Percentiles rank a stretch among this genome's conserved stretches.
Evolutionary conservation across 2,329 filamentous ascomycete species (phyloP).

Genomic region (Aspergillus sp.): DNA sequence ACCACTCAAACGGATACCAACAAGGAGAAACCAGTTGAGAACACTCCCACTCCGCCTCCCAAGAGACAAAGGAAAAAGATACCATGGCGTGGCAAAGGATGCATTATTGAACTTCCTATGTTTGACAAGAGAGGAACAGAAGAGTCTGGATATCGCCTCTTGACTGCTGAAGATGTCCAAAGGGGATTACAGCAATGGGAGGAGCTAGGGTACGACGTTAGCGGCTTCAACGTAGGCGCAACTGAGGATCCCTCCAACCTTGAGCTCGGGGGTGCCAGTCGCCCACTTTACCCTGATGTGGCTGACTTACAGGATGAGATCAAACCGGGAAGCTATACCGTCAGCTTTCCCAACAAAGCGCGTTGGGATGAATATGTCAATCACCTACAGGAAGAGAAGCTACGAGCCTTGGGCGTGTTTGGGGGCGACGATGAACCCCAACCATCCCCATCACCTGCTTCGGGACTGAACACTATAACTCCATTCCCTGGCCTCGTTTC

Average conservation of each 20-base stretch:
- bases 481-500: slow-evolving; percentile 74
- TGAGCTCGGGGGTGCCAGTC: slow-evolving; percentile 44
- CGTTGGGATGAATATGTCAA: slow-evolving; percentile 78
- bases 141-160: slow-evolving; percentile 35
- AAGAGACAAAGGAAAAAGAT: slow-evolving; percentile 65
- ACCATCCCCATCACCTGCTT: slow-evolving; percentile 66
- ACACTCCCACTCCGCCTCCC: slow-evolving; percentile 27
- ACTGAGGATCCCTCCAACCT: slow-evolving; percentile 26
- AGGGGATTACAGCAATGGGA: slow-evolving; percentile 42
- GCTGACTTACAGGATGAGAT: slow-evolving; percentile 37
- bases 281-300: slow-evolving; percentile 44
- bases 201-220: slow-evolving; percentile 43
- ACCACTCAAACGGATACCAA: slow-evolving; percentile 13
- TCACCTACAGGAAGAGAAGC: slow-evolving; percentile 83
- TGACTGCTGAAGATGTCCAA: slow-evolving; percentile 41
- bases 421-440: slow-evolving; percentile 71
- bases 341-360: slow-evolving; percentile 47
- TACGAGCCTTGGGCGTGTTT: slow-evolving; percentile 85
- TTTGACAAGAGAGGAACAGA: slow-evolving; percentile 64
- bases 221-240: slow-evolving; percentile 40
- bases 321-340: slow-evolving; percentile 31
- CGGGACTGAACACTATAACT: slow-evolving; percentile 66
- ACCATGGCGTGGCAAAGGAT: slow-evolving; percentile 72
- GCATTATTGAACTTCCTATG: slow-evolving; percentile 67
- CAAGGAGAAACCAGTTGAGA: slow-evolving; percentile 17